Conservation (phyloP, 1,139 yeast species). For the Suhomyces panamericanus region DNA sequence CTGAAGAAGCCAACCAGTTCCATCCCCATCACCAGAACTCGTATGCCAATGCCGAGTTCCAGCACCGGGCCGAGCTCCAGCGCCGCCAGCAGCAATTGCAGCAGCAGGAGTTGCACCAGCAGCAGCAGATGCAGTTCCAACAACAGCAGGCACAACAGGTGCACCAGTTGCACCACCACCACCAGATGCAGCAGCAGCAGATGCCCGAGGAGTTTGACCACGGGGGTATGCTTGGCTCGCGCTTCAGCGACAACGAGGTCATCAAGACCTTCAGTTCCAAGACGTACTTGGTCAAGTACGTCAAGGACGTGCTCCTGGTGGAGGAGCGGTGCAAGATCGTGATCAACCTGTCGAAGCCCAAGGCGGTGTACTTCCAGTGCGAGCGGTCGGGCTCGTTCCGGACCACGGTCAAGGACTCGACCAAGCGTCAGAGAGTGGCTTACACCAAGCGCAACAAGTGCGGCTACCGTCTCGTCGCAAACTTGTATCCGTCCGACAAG, state of each 20-base stretch:
- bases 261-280: constrained; percentile 47
- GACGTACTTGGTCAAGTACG: constrained; percentile 44
- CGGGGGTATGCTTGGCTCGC: constrained; percentile 23
- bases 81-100: constrained; percentile 25
- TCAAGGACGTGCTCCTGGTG: constrained; percentile 42
- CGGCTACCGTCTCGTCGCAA: constrained; percentile 51
- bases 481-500: constrained; percentile 47
- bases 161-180: constrained; percentile 13
- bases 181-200: constrained; percentile 12
- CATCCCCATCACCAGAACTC: constrained; percentile 28
- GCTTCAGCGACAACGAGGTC: constrained; percentile 46
- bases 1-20: constrained; percentile 27
- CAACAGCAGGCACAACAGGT: constrained; percentile 15
- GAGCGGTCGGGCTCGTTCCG: constrained; percentile 50
- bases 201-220: constrained; percentile 17
- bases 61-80: constrained; percentile 28
- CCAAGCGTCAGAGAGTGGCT: constrained; percentile 52
- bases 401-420: constrained; percentile 50
- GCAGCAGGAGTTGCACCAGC: constrained; percentile 28
- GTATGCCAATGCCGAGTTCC: constrained; percentile 29
- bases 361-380: constrained; percentile 53
- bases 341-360: constrained; percentile 50
- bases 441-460: constrained; percentile 53
- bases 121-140: constrained; percentile 28
- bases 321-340: constrained; percentile 52